Conservation (phyloP, 2,329 filamentous ascomycete species). For the Sphaerulina musiva region DNA sequence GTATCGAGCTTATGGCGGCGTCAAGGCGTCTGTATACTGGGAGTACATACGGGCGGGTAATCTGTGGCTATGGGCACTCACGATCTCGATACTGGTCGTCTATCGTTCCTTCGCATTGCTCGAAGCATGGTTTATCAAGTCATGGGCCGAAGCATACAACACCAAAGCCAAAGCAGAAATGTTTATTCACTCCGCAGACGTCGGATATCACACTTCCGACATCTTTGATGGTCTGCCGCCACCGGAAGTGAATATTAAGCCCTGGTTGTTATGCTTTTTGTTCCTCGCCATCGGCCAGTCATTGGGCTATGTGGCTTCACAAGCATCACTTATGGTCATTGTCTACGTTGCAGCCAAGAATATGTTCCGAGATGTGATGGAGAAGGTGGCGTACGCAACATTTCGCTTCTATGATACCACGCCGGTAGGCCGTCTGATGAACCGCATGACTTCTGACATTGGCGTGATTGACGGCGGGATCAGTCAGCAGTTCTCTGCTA, state of each 20-base stretch:
- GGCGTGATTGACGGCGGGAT: constrained; percentile 85
- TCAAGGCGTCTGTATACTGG: constrained; percentile 72
- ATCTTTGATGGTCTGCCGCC: constrained; percentile 54
- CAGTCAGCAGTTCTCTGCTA: constrained; percentile 62
- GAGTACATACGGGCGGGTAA: constrained; percentile 77
- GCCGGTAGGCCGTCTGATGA: constrained; percentile 84
- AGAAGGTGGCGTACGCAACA: constrained; percentile 67
- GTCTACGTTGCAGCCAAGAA: constrained; percentile 69
- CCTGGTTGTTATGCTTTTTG: constrained; percentile 69
- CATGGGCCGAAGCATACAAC: constrained; percentile 74
- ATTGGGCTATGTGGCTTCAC: constrained; percentile 53
- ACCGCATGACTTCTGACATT: constrained; percentile 83
- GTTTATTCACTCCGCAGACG: constrained; percentile 13
- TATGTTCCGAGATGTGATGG: constrained; percentile 68
- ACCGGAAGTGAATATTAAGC: constrained; percentile 59
- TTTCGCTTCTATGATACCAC: constrained; percentile 91
- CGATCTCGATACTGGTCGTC: constrained; percentile 56
- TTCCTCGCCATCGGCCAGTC: constrained; percentile 58
- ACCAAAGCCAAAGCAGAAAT: constrained; percentile 16
- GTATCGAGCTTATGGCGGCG: constrained; percentile 64
- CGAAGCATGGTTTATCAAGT: constrained; percentile 75
- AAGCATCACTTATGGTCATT: constrained; percentile 66
- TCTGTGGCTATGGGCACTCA: constrained; percentile 62
- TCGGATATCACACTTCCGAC: constrained; percentile 20
- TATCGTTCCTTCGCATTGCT: constrained; percentile 60